Conservation (phyloP, 2,329 filamentous ascomycete genomes). For the Sclerotinia borealis region DNA sequence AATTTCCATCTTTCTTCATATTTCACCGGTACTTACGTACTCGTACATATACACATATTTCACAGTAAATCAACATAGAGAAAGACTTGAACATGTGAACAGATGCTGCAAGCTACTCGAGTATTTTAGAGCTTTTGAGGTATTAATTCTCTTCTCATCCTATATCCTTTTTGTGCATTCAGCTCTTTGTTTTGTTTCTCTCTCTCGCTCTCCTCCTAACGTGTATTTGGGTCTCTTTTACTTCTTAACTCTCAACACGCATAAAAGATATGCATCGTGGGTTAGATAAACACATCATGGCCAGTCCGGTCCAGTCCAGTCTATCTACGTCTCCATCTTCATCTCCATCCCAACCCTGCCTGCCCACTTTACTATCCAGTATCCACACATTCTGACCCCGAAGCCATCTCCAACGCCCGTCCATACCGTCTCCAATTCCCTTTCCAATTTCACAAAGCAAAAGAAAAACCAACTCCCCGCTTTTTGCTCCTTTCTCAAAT, state of each 20-base stretch:
- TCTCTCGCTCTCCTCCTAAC: no score
- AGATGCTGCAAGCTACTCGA: background rate
- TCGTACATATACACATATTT: background rate
- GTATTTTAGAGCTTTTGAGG: background rate
- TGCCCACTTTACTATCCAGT: background rate
- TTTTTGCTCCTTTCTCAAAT: background rate
- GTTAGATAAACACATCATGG: background rate
- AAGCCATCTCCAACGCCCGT: constrained; percentile 1
- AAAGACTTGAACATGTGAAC: background rate
- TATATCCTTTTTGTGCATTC: background rate
- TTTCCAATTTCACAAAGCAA: constrained; percentile 2
- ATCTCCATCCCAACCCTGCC: background rate
- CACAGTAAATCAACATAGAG: background rate
- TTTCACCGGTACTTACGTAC: background rate
- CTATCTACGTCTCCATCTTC: background rate
- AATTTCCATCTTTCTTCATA: no score
- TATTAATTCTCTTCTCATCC: background rate
- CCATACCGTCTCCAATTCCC: background rate
- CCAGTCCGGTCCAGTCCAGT: background rate
- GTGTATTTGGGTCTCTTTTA: background rate
- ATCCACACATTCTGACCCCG: background rate
- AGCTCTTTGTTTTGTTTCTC: background rate
- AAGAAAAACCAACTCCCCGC: background rate
- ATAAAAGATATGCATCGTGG: constrained; percentile 5
- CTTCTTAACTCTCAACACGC: background rate